Evolutionary conservation across 345 rosid genomes (phyloP).

Genomic region (Bruguiera gymnorhiza): DNA sequence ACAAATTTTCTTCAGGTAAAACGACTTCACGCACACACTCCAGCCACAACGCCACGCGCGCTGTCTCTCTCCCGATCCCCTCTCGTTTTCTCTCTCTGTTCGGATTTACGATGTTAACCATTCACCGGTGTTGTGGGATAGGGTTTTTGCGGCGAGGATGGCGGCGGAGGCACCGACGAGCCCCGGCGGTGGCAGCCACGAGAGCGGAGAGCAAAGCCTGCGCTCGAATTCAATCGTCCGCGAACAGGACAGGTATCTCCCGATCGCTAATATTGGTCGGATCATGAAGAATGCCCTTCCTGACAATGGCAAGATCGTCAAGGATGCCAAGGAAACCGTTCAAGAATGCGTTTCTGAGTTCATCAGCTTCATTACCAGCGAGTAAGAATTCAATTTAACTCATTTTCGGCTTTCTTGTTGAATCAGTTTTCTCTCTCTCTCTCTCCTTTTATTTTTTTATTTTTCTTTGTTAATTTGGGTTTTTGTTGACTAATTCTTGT

Average conservation of each 20-base stretch:
- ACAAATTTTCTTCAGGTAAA: neutral
- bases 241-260: slow-evolving; percentile 91
- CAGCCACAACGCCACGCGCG: slow-evolving; percentile 1
- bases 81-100: neutral
- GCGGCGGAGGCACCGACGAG: slow-evolving; percentile 59
- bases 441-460: neutral
- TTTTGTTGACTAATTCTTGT: neutral
- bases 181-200: slow-evolving; percentile 76
- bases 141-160: slow-evolving; percentile 34
- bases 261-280: slow-evolving; percentile 92
- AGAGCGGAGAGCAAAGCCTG: slow-evolving; percentile 91
- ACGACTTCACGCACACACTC: slow-evolving; percentile 9
- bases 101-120: neutral
- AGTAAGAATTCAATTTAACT: slow-evolving; percentile 30
- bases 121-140: slow-evolving; percentile 9
- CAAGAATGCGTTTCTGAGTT: slow-evolving; percentile 98
- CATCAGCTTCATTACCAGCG: slow-evolving; percentile 98
- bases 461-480: neutral
- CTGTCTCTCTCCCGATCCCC: slow-evolving; percentile 1
- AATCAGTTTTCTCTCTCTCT: neutral
- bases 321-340: slow-evolving; percentile 92
- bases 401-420: too few relatives aligned
- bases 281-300: slow-evolving; percentile 94
- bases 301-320: slow-evolving; percentile 89
- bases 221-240: slow-evolving; percentile 56